Percentiles rank a stretch among this genome's conserved stretches.
Evolutionary conservation across 805 yeast species (phyloP).

Genomic region (Ogataea ganodermae): DNA sequence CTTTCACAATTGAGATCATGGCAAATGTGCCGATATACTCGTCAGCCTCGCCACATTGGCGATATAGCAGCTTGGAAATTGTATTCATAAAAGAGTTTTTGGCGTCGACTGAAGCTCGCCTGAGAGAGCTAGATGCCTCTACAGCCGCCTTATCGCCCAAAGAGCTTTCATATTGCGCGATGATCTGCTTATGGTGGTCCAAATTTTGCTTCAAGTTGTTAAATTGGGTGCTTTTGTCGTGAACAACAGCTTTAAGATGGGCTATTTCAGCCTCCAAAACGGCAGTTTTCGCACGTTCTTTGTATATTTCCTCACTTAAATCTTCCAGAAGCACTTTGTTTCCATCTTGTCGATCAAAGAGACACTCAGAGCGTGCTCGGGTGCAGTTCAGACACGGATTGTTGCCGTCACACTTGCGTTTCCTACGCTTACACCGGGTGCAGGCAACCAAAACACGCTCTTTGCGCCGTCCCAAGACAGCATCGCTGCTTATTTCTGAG

Average conservation of each 20-base stretch:
- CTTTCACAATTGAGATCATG: slow-evolving; percentile 26
- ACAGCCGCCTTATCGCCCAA: no score
- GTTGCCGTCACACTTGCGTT: slow-evolving; percentile 25
- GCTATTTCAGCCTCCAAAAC: slow-evolving; percentile 8
- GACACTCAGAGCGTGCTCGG: slow-evolving; percentile 13
- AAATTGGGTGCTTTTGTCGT: slow-evolving; percentile 2
- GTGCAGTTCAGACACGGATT: slow-evolving; percentile 18
- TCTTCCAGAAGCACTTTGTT: not conserved
- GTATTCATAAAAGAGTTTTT: slow-evolving; percentile 6
- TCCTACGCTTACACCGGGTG: slow-evolving; percentile 21
- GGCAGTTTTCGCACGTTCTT: slow-evolving; percentile 3
- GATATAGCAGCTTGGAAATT: slow-evolving; percentile 18
- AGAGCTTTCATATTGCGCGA: not conserved
- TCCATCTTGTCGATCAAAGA: slow-evolving; percentile 8
- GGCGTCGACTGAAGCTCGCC: not conserved
- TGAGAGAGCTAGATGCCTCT: not conserved
- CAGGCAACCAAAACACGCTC: slow-evolving; percentile 24
- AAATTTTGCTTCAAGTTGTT: not conserved
- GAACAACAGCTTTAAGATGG: not conserved
- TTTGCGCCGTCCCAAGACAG: slow-evolving; percentile 1
- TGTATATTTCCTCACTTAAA: not conserved
- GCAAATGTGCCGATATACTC: slow-evolving; percentile 30
- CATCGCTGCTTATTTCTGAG: not conserved
- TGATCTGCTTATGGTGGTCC: not conserved
- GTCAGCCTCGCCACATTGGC: slow-evolving; percentile 17